Conservation (phyloP, 164 flowering plant genomes). For the Stephania cephalantha region DNA sequence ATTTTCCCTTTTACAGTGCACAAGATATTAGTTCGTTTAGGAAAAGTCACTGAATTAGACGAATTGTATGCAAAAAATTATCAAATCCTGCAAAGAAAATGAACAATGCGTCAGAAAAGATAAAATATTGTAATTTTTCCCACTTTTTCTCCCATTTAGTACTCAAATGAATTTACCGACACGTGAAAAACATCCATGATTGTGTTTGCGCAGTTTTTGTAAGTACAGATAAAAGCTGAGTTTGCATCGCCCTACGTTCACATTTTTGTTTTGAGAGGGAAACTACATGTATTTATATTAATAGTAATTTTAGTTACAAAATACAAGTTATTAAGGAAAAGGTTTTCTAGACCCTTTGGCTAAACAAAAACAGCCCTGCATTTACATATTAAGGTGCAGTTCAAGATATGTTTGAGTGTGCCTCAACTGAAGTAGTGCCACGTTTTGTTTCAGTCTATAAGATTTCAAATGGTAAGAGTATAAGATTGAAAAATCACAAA, state of each 20-base stretch:
- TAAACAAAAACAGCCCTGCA: too few relatives aligned
- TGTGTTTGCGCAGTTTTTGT: neutral
- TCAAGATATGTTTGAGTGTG: too few relatives aligned
- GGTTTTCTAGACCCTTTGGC: too few relatives aligned
- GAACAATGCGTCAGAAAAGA: neutral
- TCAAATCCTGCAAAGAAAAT: slow-evolving; percentile 8
- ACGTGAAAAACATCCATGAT: neutral
- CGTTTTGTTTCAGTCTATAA: too few relatives aligned
- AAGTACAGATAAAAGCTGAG: neutral
- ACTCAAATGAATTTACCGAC: neutral
- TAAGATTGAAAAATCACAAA: neutral
- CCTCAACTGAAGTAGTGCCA: too few relatives aligned
- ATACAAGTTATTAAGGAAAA: too few relatives aligned
- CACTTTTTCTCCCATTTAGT: neutral
- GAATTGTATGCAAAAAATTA: neutral
- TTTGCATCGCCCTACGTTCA: neutral
- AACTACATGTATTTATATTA: too few relatives aligned
- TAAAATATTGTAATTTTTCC: neutral
- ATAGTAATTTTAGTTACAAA: too few relatives aligned
- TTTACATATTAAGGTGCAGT: too few relatives aligned
- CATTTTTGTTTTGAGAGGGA: neutral
- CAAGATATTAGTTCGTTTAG: neutral
- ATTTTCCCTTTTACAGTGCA: neutral
- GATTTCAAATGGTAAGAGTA: too few relatives aligned
- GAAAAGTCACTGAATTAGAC: neutral